Evolutionary conservation across 768 basidiomycete genomes (phyloP), one percentile per base, ranked within the genome.

Genomic region (Boletus coccyginus): DNA sequence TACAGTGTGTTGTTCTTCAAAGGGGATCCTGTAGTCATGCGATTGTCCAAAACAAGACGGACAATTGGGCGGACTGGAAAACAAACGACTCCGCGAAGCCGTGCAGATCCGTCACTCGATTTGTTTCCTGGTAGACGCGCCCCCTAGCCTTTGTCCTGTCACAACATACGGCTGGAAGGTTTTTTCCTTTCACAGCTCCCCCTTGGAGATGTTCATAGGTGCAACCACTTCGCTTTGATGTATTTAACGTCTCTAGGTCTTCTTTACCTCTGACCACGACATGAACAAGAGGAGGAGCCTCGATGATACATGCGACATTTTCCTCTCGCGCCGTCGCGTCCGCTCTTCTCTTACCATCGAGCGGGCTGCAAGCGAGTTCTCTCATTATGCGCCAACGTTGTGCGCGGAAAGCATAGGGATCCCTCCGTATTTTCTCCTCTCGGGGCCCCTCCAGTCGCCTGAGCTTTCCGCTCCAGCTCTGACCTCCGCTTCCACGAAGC

Each of bases 221-320:
- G 13, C 33, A 24, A 24, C 40, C 29, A 33, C 29, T 48, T 42
- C 32, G 27, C 35, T 56, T 61, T 55, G 58, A 59, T 56, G 55
- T 53, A 21, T 31, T 14, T 10, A 42, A 13, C 24, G 24, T 51
- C 45, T 50, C 50, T 45, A 42, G 21, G 24, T 5, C 35, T 17
- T 49, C 60, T 55, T 64, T 60, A 57, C 47, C 43, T 59, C 48
- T 52, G 36, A 61, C 65, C 58, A 49, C 55, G 14, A 62, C 57
- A 73, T 71, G 70, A 54, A 21, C 56, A 60, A 58, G 52, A 64
- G 53, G 44, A 56, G 43, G 44, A 73, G 72, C 53, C 68, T 71
- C 50, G 72, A 70, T 49, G 70, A 71, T 49, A 60, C 66, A 1
- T 71, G 71, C 60, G 52, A 59, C 50, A 36, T 71, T 10, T 68